phyloP scores from a whole-genome alignment of 148 eudicot species.

The Euryodendron excelsum region DNA sequence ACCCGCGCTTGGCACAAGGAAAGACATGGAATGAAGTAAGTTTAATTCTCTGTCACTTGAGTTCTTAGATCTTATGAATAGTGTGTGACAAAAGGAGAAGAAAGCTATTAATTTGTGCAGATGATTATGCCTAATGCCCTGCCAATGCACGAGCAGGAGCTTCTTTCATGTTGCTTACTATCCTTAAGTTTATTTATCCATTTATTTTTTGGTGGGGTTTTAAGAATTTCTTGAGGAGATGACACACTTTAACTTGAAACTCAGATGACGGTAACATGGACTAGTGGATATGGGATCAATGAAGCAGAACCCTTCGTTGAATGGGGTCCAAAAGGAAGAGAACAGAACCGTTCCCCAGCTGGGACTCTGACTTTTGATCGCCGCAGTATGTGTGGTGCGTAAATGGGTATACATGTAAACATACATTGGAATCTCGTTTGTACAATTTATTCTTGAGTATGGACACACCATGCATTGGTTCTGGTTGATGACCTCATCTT shows the following conservation, averaged over 20 bases:
- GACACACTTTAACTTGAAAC: conserved; percentile 11
- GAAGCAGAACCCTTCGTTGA: conserved; percentile 67
- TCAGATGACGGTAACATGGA: conserved; percentile 90
- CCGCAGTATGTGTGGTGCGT: conserved; percentile 74
- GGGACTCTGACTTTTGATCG: conserved; percentile 74
- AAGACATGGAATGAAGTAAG: conserved; percentile 84
- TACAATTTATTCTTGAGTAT: neutral
- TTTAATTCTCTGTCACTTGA: neutral
- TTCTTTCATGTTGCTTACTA: conserved; percentile 4
- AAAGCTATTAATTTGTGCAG: neutral
- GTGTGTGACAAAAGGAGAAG: neutral
- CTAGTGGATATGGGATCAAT: conserved; percentile 69
- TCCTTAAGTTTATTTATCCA: neutral
- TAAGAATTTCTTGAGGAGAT: neutral
- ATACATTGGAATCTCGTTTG: neutral
- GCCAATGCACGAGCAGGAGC: neutral
- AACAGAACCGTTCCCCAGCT: conserved; percentile 45
- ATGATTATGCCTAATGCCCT: neutral
- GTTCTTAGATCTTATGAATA: neutral
- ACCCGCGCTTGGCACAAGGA: conserved; percentile 89
- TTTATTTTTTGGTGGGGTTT: neutral
- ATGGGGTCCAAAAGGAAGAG: conserved; percentile 61
- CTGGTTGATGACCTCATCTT: neutral
- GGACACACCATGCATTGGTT: neutral
- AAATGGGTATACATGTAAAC: neutral